Base-by-base conservation (phyloP, 768 basidiomycete species). In the Podaxis sp. region DNA sequence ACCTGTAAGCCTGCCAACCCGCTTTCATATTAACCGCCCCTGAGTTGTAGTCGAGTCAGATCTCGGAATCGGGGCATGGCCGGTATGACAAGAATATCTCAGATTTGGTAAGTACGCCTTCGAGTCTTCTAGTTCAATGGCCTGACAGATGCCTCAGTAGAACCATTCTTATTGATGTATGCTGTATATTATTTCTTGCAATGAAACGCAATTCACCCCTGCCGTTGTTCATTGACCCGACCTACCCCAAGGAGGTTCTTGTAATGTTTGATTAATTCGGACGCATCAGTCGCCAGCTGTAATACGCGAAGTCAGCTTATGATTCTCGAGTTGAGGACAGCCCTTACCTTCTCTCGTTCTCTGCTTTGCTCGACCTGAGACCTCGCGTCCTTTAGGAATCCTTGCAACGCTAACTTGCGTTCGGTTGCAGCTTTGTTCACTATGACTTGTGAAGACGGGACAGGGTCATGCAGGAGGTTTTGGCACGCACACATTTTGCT, bases 401-500 rank as follows among this genome's bases (percentile, higher is more conserved):
- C 63, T 8, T 66, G 71, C 9, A 77, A 66, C 3, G 71, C 75
- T 12, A 66, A 63, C 37, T 73, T 64, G 24, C 79, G 74, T 41
- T 36, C 69, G 69, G 56, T 72, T 70, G 33, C 61, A 41, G 63
- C 69, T 66, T 41, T 76, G 74, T 80, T 65, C 8, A 67, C 58
- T 64, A 7, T 7, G 24, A 41, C 46, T 46, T 63, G 4, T 38
- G 0, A 15, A 54, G 43, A 29, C 40, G 41, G 49, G 33, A 9
- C 2, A 59, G 4, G 51, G 33, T 37, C n/a, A 29, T 33, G 8
- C 40, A 36, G 17, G 29, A 24, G 25, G 56, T 27, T 49, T 47
- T 41, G 29, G 25, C 15, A 73, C 77, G 63, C 25, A 79, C 80
- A 61, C 72, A 75, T 76, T 62, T 72, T 70, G 60, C 75, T 77